Base-by-base conservation (phyloP, 2,329 filamentous ascomycete species). In the Taxawa tesnikishii region DNA sequence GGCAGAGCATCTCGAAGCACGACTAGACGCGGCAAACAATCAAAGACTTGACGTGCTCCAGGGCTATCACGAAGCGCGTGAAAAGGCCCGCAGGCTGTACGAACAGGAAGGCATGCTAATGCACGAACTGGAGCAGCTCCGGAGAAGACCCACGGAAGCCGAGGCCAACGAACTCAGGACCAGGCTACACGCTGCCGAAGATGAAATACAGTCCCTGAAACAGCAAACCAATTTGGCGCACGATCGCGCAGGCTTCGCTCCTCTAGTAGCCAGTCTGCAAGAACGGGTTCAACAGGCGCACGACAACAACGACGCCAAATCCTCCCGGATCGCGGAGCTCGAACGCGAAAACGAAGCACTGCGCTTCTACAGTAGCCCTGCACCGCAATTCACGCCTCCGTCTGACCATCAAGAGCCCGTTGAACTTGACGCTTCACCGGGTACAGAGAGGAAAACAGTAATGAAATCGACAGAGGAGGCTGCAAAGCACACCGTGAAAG, bases 1-100 rank as follows among this genome's bases (percentile, higher is more conserved):
- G 0, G 47, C 56, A 6, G 48, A 52, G 11, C 48, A 57, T 30
- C 45, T 63, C 5, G 56, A 61, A 30, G 49, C 46, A 12, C 49
- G 57, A 6, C 42, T 63, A 19, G 49, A 55, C 19, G 43, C 53
- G 10, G 52, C 58, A 13, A 63, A 64, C 36, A 48, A 49, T 11
- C 50, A 58, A 33, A 59, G 56, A 32, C 27, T 59, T 0, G 62
- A 64, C 35, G 53, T 46, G 4, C 39, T 52, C 8, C 46, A 53
- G 36, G 46, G 43, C 10, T 48, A 49, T 23, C 38, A 47, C 31
- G 43, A 50, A 18, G 44, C 55, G 8, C 49, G 58, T 32, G 49
- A 57, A 28, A 46, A 56, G 28, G 34, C 58, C 7, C 49, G 46
- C 26, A 51, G 50, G 29, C 35, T 56, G 6, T 43, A 40, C 17